Base-by-base conservation (phyloP, 495 filamentous ascomycete species). In the Annulohypoxylon nitens region DNA sequence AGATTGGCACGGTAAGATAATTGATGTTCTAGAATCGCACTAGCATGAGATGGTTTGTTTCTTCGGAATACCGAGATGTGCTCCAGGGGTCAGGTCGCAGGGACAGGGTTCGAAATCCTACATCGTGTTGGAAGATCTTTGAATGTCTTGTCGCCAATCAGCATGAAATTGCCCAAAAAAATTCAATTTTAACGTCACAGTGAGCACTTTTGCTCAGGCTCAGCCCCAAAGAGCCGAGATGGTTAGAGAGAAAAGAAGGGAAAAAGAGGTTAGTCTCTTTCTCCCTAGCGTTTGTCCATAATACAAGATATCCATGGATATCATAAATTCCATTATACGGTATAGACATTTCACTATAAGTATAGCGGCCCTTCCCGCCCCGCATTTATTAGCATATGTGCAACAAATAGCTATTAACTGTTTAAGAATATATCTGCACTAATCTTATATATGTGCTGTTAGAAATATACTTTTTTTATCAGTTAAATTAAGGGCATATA, bases 51-150 rank as follows among this genome's bases (percentile, higher is more conserved):
- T 5, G 6, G 43, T 47, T 12, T 47, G 8, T 7, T 20, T 47
- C 43, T 47, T 6, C 43, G 43, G 43, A 7, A 26, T n/a, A n/a
- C n/a, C n/a, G n/a, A 30, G 16, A 20, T 7, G 5, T 50, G 10
- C 5, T 18, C 18, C n/a, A 47, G 43, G 43, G 43, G n/a, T 47
- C 6, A 20, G 43, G n/a, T 47, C 18, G 43, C 16, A 47, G 8
- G 43, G 43, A 51, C 23, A 26, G 18, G 48, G 48, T 25, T 51
- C n/a, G 11, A 10, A 51, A 51, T 51, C 48, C 48, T 51, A 12
- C 48, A 26, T 51, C 48, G 48, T 51, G 48, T 51, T 51, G 5
- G 23, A 26, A 25, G 20, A 51, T 25, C 48, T 51, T 4, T 23
- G 9, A 51, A 26, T 20, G 20, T 4, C 9, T 25, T 26, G 8